These are phyloP conservation scores for Clathrospora elynae DNA, from an alignment of 2,329 filamentous ascomycete genomes.

Conservation along the genomic window DNA sequence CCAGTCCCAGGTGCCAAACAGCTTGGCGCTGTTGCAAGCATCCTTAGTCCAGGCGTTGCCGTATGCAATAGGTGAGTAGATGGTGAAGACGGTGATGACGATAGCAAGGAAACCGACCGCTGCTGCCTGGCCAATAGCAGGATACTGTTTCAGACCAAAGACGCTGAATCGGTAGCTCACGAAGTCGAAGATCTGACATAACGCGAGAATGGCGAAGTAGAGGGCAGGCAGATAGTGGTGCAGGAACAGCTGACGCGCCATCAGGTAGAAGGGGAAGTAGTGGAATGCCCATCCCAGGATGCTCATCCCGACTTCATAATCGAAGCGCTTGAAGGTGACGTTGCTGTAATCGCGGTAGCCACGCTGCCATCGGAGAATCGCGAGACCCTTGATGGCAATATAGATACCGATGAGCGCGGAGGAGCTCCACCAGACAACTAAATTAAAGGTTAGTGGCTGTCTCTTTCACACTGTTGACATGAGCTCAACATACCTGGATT, in stretches of 20 bases:
- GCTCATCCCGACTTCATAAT: slow-evolving; percentile 91
- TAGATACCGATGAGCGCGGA: slow-evolving; percentile 79
- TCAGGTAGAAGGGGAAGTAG: slow-evolving; percentile 98
- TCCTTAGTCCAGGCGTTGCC: slow-evolving; percentile 92
- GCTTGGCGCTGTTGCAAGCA: slow-evolving; percentile 84
- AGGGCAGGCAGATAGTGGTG: slow-evolving; percentile 98
- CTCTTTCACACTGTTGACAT: not conserved
- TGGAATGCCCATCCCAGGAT: slow-evolving; percentile 96
- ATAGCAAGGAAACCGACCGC: slow-evolving; percentile 75
- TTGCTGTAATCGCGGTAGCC: slow-evolving; percentile 85
- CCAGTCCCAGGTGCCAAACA: slow-evolving; percentile 92
- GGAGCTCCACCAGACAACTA: slow-evolving; percentile 91
- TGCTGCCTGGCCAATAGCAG: slow-evolving; percentile 74
- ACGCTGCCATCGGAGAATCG: slow-evolving; percentile 91
- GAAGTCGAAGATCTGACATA: slow-evolving; percentile 91
- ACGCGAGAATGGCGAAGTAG: slow-evolving; percentile 88
- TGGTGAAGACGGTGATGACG: slow-evolving; percentile 74
- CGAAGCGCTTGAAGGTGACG: slow-evolving; percentile 89
- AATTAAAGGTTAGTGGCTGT: not conserved
- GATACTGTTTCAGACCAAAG: slow-evolving; percentile 70
- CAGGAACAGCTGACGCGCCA: slow-evolving; percentile 96
- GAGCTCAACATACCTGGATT: slow-evolving; percentile 56
- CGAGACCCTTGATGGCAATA: slow-evolving; percentile 81
- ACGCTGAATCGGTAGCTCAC: slow-evolving; percentile 72
- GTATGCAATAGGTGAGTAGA: slow-evolving; percentile 90